Base-by-base conservation (phyloP, 768 basidiomycete species). In the Cystobasidiopsis lactophilus region DNA sequence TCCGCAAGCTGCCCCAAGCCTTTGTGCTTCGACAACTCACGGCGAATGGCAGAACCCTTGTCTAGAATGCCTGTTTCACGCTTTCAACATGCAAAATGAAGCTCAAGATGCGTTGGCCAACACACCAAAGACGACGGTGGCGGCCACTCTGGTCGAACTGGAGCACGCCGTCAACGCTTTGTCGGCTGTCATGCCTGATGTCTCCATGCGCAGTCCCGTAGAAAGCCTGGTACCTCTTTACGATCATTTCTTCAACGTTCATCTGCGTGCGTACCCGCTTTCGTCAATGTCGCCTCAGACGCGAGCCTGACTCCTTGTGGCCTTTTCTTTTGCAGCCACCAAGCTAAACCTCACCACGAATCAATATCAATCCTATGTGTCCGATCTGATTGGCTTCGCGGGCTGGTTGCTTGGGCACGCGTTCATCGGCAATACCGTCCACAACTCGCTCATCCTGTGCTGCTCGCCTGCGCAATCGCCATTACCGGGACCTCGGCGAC, bases 41-140 rank as follows among this genome's bases (percentile, higher is more conserved):
- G 41, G 9, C 41, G 26, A 27, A 10, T 27, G 11, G 29, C 50
- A 52, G 44, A 46, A 46, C 18, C 52, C 52, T n/a, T 40, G 50
- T 14, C 27, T 56, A n/a, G 43, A 40, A 23, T 52, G 46, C 35
- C 27, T 56, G 13, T 21, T 56, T 3, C 40, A 39, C 3, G 55
- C 55, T 10, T 56, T 44, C 35, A 50, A 51, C 19, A 40, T 54
- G 23, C 55, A 56, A 46, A 48, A 56, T 26, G 45, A 47, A 29
- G 45, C 45, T 5, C 14, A 26, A n/a, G 16, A 47, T 35, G 33
- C 16, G 9, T 35, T 35, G 9, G 33, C 33, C 33, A 35, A 16
- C 33, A 7, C 7, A 7, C 33, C 33, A 35, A 7, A n/a, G n/a
- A n/a, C n/a, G n/a, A 7, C 24, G 16, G 45, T 47, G 9, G 23